Percentiles rank a stretch among this genome's conserved stretches.
Evolutionary conservation across 176 grass and related monocot species (phyloP).

Genomic region (Avena eriantha): DNA sequence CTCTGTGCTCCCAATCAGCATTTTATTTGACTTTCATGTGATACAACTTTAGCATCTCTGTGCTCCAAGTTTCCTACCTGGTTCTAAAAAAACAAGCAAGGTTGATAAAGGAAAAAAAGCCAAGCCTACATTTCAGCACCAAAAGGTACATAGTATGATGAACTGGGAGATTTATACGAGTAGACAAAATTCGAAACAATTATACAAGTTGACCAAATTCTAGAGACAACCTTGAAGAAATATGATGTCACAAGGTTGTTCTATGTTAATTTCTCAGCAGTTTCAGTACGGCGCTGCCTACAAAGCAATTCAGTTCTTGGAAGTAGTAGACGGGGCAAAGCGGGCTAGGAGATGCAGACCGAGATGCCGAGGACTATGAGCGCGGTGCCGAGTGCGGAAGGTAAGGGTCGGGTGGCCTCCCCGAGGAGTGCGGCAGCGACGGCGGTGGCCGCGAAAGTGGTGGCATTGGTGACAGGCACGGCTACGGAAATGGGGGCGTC

Average conservation of each 20-base stretch:
- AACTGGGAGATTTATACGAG: background rate
- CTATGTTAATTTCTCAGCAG: background rate
- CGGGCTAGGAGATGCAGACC: conserved; percentile 68
- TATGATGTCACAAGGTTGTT: background rate
- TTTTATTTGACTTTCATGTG: background rate
- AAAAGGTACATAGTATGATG: background rate
- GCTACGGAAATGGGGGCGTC: conserved; percentile 80
- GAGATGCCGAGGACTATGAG: conserved; percentile 81
- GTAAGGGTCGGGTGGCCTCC: conserved; percentile 58
- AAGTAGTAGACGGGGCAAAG: background rate
- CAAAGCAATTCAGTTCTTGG: background rate
- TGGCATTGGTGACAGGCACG: conserved; percentile 90
- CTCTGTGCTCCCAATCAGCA: too few species aligned
- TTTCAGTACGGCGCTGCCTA: background rate
- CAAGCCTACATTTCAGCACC: background rate
- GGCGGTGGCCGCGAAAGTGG: conserved; percentile 85
- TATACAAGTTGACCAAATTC: background rate
- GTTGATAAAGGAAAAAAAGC: background rate
- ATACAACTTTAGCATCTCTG: background rate
- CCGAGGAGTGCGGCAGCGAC: conserved; percentile 60
- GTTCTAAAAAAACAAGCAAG: background rate
- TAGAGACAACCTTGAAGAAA: background rate
- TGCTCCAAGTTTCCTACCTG: background rate
- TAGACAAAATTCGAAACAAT: background rate
- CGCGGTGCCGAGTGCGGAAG: conserved; percentile 57